Evolutionary conservation across 164 flowering plant species (phyloP).

Genomic region (grape (Vitis vinifera)): ASM3070453v1 NC_081820.1:2225501-2226000

Average conservation of each 20-base stretch:
- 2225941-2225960: not conserved
- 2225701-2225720: not conserved
- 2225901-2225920: not conserved
- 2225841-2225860: conserved; percentile 86
- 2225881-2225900: conserved; percentile 60
- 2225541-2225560: not conserved
- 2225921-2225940: not conserved
- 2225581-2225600: not conserved
- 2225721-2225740: conserved; percentile 24
- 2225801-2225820: conserved; percentile 89
- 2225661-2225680: not conserved
- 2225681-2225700: not conserved
- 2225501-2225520: not conserved
- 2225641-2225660: conserved; percentile 1
- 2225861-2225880: conserved; percentile 84
- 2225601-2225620: not conserved
- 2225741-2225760: conserved; percentile 87
- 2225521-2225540: not conserved
- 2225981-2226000: conserved; percentile 97
- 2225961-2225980: conserved; percentile 49
- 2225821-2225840: conserved; percentile 93
- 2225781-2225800: conserved; percentile 94
- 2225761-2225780: conserved; percentile 94
- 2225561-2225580: not conserved
- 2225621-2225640: too few species aligned